Evolutionary conservation across 257 asterid genomes (phyloP), one percentile per base, ranked within the genome.

Genomic region (Fraxinus anomala): DNA sequence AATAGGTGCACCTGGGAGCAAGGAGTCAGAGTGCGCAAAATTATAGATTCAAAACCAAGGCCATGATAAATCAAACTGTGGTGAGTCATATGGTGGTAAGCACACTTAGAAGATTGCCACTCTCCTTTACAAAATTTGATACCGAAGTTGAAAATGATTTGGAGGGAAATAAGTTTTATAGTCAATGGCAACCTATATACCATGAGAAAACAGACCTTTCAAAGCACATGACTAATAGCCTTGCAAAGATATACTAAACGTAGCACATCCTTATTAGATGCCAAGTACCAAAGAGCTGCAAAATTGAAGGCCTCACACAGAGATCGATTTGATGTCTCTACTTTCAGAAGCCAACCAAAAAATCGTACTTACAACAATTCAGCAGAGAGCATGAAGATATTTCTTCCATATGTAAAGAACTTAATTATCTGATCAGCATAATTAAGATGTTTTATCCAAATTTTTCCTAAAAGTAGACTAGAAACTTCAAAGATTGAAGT

Each of bases 1-100:
- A 69, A 90, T 87, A 2, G 94, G 87, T 4, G 98, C 96, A 76
- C 98, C 97, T 88, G 83, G 26, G 34, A 36, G 72, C 31, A 47
- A 17, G 51, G 44, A 51, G 30, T 24, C 24, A 34, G 24, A 34
- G 36, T 7, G 23, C 65, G n/a, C 11, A 54, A 54, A 17, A n/a
- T 31, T 7, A 54, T 3, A 31, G 34, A 17, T 8, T 54, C 12
- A 17, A 54, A 54, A 17, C 26, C 66, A 56, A 49, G 6, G 59
- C 59, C 19, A 49, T 5, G 6, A 49, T 49, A 49, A 49, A 49
- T 49, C n/a, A 49, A 49, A 16, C 59, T 49, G n/a, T 49, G 59
- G 19, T 3, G 59, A 49, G 7, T 5, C 42, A 37, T 37, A 37
- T 37, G 42, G 42, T 37, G 42, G 11, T 37, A 37, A 37, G 42